Evolutionary conservation across 306 rosid genomes (phyloP), one percentile per base, ranked within the genome.

Genomic region (Corylus avellana): DNA sequence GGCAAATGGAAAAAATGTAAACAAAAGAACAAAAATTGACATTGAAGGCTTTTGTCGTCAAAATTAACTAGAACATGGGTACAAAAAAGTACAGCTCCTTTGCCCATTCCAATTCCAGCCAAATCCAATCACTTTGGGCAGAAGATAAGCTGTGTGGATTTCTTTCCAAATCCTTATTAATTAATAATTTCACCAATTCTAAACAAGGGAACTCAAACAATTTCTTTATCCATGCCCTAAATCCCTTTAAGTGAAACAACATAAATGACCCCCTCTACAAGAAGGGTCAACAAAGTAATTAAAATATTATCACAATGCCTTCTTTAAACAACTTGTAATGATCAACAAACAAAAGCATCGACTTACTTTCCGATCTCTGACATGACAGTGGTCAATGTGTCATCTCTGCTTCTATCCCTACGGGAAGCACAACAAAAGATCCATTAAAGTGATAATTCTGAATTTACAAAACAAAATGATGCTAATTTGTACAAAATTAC

Each of bases 281-380:
- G 17, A 59, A 59, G 17, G 0, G 2, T 59, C 66, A 10, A 59
- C 2, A 4, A 0, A 12, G 14, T 59, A 59, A 9, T 59, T 59
- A 20, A 20, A 12, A 10, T 25, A 59, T 22, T 13, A 59, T 20
- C 8, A 25, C 66, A 59, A 59, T 59, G 66, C 35, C 4, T 59
- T 11, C 66, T 59, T 25, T 25, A 16, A 59, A 59, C 66, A 59
- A 59, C 66, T 20, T 59, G 27, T 59, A 77, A 47, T 32, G 64
- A 62, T 48, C 8, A 61, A 50, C 77, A 77, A 49, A 48, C 13
- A 61, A 76, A 73, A 85, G 44, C 13, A 74, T 54, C 59, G 29
- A 49, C 94, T 87, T 87, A 95, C 98, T 77, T 89, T 91, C 73
- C 97, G 83, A 74, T 87, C 91, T 83, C 87, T 83, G 51, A 94